These are phyloP conservation scores for Trametes pubescens DNA, from an alignment of 1,284 basidiomycete genomes.

Conservation along the genomic window DNA sequence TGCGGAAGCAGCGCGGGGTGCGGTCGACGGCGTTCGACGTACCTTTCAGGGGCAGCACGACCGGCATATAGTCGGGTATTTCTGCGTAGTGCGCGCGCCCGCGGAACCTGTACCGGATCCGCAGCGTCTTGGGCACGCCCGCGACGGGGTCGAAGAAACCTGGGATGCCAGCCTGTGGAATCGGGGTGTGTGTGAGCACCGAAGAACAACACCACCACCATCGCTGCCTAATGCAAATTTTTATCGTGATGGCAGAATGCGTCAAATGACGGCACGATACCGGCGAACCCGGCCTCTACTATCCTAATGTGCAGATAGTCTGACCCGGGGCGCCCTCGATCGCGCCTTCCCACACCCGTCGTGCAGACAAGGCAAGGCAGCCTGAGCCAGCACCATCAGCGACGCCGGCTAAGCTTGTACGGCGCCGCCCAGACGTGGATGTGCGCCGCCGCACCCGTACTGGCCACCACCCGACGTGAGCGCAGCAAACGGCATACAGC, in stretches of 20 bases:
- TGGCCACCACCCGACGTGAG: slow-evolving; percentile 19
- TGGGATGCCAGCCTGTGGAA: slow-evolving; percentile 64
- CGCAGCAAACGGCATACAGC: slow-evolving; percentile 19
- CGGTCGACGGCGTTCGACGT: slow-evolving; percentile 46
- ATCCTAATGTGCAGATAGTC: slow-evolving; percentile 7
- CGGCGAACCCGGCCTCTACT: slow-evolving; percentile 18
- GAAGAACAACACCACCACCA: not conserved
- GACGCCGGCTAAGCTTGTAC: slow-evolving; percentile 1
- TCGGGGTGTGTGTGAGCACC: not conserved
- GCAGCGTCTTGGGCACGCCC: slow-evolving; percentile 68
- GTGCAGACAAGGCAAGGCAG: not conserved
- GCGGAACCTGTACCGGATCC: slow-evolving; percentile 82
- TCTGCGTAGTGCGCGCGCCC: slow-evolving; percentile 78
- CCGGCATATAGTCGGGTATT: slow-evolving; percentile 72
- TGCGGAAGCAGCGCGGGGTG: slow-evolving; percentile 1
- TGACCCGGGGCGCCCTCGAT: slow-evolving; percentile 5
- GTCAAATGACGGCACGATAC: slow-evolving; percentile 24
- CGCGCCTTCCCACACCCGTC: slow-evolving; percentile 12
- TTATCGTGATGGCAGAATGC: slow-evolving; percentile 25
- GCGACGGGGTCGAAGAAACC: slow-evolving; percentile 84
- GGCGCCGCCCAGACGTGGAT: not conserved
- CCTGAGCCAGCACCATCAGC: slow-evolving; percentile 4
- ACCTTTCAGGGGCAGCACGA: slow-evolving; percentile 84
- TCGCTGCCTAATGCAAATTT: slow-evolving; percentile 2
- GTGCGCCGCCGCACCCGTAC: slow-evolving; percentile 6